Base-by-base conservation (phyloP, 192 early-diverging fungal species). In the Entomortierella chlamydospora region DNA sequence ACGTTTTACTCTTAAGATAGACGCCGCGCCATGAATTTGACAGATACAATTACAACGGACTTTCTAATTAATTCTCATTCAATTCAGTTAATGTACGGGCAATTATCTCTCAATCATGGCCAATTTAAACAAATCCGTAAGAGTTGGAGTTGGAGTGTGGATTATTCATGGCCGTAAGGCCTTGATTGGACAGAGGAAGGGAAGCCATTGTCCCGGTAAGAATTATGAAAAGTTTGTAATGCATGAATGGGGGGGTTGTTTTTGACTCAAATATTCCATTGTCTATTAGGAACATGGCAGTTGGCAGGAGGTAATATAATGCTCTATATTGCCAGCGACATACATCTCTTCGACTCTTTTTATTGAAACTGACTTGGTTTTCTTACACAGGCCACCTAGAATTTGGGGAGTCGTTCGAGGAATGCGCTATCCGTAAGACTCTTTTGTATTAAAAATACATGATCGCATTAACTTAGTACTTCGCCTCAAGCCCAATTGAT, bases 131-230 rank as follows among this genome's bases (percentile, higher is more conserved):
- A 69, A 70, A 37, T 49, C 58, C 42, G 76, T 79, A n/a, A 61
- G 68, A 43, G 76, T 79, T 20, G 76, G 76, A 11, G 51, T 79
- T 23, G 76, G 76, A 37, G 76, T 79, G 18, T 22, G 70, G 45
- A 79, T 70, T 57, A 66, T 79, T 59, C 68, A 64, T 28, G 23
- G 65, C 0, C 45, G 49, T 28, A 72, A 60, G 23, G 61, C 87
- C 13, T 68, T 90, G n/a, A 68, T 90, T 33, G 89, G 89, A 15
- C 70, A 85, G 63, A 80, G 89, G 41, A 85, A 83, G 34, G 88
- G 87, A 23, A 83, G 81, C 13, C 87, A 86, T 74, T 88, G 88
- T 15, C 82, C 86, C n/a, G 83, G 87, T 69, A 64, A 61, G 6
- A 13, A 5, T 22, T 73, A 81, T 57, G 7, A 84, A 54, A 34